Evolutionary conservation across 73 alveolate genomes (phyloP).

Genomic region (Stentor roeselii): DNA sequence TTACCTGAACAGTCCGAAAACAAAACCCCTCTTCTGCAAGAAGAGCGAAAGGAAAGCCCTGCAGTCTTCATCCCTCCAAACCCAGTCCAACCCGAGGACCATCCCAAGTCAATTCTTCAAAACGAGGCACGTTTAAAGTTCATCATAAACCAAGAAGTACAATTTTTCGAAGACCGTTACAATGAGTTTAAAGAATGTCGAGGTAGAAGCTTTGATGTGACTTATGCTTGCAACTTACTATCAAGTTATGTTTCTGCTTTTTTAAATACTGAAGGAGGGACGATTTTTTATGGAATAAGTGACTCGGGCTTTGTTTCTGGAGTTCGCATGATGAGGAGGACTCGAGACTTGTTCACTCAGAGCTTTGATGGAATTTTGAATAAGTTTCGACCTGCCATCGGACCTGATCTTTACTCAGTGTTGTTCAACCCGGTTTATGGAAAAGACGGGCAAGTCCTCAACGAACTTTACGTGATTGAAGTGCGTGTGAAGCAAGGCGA

Average conservation of each 20-base stretch:
- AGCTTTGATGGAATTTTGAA: not conserved
- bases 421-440: not conserved
- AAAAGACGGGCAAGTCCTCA: not conserved
- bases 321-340: not conserved
- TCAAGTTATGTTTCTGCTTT: not conserved
- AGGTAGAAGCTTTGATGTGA: not conserved
- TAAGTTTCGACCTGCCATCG: not conserved
- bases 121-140: not conserved
- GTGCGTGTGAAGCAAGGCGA: not conserved
- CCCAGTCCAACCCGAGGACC: not conserved
- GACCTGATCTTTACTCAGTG: not conserved
- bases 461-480: not conserved
- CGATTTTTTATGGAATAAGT: constrained; percentile 8
- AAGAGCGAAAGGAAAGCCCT: not conserved
- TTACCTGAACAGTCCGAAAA: not conserved
- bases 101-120: not conserved
- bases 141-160: not conserved
- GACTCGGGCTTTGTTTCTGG: constrained; percentile 7
- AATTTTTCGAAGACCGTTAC: not conserved
- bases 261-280: constrained; percentile 27
- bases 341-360: not conserved
- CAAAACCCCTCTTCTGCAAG: not conserved
- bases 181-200: not conserved
- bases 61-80: not conserved
- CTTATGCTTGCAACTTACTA: not conserved